Evolutionary conservation across 1,139 yeast genomes (phyloP).

Genomic region (Spathaspora sp.): DNA sequence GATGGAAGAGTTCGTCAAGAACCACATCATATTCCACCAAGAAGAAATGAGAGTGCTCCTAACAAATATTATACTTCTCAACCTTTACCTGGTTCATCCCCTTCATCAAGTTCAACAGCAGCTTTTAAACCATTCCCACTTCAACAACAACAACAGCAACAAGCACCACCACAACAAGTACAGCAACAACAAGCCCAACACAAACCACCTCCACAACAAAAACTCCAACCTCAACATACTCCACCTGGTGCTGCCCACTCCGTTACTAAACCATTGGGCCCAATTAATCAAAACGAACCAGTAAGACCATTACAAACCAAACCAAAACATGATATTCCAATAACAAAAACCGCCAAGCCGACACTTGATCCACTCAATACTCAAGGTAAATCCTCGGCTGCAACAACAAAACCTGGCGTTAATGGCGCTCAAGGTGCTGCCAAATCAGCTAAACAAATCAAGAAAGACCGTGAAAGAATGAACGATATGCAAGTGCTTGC

Average conservation of each 20-base stretch:
- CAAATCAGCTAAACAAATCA: slow-evolving; percentile 46
- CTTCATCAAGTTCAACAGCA: slow-evolving; percentile 2
- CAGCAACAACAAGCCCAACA: slow-evolving; percentile 8
- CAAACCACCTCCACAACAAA: slow-evolving; percentile 9
- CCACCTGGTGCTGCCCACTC: slow-evolving; percentile 13
- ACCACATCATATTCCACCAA: slow-evolving; percentile 31
- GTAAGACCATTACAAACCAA: not conserved
- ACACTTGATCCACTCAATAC: slow-evolving; percentile 6
- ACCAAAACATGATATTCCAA: slow-evolving; percentile 1
- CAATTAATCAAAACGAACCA: slow-evolving; percentile 6
- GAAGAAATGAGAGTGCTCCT: slow-evolving; percentile 1
- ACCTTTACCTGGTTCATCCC: slow-evolving; percentile 15
- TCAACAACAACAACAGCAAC: slow-evolving; percentile 7
- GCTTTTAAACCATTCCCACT: slow-evolving; percentile 11
- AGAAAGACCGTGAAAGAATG: slow-evolving; percentile 69
- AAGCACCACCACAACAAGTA: slow-evolving; percentile 2
- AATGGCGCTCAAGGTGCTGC: slow-evolving; percentile 10
- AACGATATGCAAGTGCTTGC: slow-evolving; percentile 86
- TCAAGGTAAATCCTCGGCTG: slow-evolving; percentile 6
- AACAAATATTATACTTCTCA: slow-evolving; percentile 9
- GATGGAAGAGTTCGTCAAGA: slow-evolving; percentile 12
- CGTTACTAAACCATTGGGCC: slow-evolving; percentile 14
- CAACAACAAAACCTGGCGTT: not conserved
- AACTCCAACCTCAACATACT: slow-evolving; percentile 6
- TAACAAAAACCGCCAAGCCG: slow-evolving; percentile 18